phyloP scores from a whole-genome alignment of 23 red algal species.

The Chondrus crispus region DNA sequence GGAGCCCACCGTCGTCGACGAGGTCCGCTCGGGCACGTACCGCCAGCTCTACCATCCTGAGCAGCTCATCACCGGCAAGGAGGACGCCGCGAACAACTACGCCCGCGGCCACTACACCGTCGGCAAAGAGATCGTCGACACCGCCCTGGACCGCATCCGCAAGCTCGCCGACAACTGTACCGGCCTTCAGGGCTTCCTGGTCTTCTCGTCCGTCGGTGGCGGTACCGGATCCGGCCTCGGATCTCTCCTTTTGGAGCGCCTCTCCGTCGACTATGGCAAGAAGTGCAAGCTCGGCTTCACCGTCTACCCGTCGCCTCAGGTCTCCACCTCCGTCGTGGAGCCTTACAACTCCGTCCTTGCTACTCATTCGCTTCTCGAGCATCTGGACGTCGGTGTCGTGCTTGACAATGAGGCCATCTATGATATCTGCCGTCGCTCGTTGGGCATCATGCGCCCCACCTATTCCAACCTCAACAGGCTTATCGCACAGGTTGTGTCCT shows the following conservation, averaged over 20 bases:
- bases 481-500: slow-evolving; percentile 98
- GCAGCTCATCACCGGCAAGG: slow-evolving; percentile 94
- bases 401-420: slow-evolving; percentile 99
- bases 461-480: slow-evolving; percentile 97
- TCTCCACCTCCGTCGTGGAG: slow-evolving; percentile 97
- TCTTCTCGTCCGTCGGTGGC: slow-evolving; percentile 97
- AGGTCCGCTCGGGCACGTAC: slow-evolving; percentile 93
- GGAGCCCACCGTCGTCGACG: slow-evolving; percentile 98
- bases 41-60: slow-evolving; percentile 92
- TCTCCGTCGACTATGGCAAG: slow-evolving; percentile 99
- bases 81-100: slow-evolving; percentile 99
- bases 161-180: slow-evolving; percentile 95
- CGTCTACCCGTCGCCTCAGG: slow-evolving; percentile 97
- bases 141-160: slow-evolving; percentile 91
- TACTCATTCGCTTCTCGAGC: slow-evolving; percentile 95
- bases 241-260: slow-evolving; percentile 92
- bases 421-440: slow-evolving; percentile 90
- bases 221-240: slow-evolving; percentile 99
- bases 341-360: slow-evolving; percentile 99
- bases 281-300: slow-evolving; percentile 99
- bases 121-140: slow-evolving; percentile 98
- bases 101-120: slow-evolving; percentile 98
- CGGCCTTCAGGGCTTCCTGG: slow-evolving; percentile 92
- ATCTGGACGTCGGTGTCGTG: slow-evolving; percentile 97
- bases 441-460: slow-evolving; percentile 90